Evolutionary conservation across 208 protist genomes (phyloP).

Genomic region (Borovskyia barvae): DNA sequence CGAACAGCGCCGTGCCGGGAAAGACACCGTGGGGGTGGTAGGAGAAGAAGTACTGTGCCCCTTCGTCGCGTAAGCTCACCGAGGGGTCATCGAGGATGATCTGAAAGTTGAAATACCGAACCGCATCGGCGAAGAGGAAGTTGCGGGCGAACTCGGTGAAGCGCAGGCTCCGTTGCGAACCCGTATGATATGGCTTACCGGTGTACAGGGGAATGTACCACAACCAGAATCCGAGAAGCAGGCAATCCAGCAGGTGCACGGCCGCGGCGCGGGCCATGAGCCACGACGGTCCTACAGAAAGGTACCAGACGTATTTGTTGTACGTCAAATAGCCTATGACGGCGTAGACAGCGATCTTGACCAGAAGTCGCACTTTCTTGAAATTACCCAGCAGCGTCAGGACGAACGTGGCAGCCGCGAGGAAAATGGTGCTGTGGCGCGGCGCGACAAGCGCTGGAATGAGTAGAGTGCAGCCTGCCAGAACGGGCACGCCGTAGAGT

Average conservation of each 20-base stretch:
- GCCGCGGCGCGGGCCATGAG: background rate
- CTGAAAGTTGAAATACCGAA: constrained; percentile 70
- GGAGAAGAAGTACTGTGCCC: constrained; percentile 70
- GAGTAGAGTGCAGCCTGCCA: constrained; percentile 21
- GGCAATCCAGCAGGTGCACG: constrained; percentile 31
- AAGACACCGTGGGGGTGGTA: constrained; percentile 87
- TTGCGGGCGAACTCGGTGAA: constrained; percentile 55
- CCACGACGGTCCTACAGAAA: constrained; percentile 5
- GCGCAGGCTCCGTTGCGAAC: constrained; percentile 38
- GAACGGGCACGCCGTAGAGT: constrained; percentile 48
- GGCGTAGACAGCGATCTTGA: constrained; percentile 47
- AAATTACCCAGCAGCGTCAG: constrained; percentile 35
- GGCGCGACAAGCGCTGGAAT: constrained; percentile 38
- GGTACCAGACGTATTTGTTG: constrained; percentile 28
- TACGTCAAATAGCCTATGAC: constrained; percentile 60
- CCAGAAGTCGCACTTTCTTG: constrained; percentile 31
- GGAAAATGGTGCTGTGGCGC: constrained; percentile 45
- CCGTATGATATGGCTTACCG: constrained; percentile 59
- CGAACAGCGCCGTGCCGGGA: constrained; percentile 65
- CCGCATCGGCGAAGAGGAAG: constrained; percentile 59
- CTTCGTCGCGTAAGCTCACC: constrained; percentile 49
- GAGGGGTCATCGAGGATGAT: constrained; percentile 56
- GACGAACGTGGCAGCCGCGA: constrained; percentile 8
- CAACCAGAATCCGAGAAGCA: constrained; percentile 42
- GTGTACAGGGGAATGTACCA: constrained; percentile 64